Evolutionary conservation across 768 basidiomycete species (phyloP).

Genomic region (Mycena indigotica): DNA sequence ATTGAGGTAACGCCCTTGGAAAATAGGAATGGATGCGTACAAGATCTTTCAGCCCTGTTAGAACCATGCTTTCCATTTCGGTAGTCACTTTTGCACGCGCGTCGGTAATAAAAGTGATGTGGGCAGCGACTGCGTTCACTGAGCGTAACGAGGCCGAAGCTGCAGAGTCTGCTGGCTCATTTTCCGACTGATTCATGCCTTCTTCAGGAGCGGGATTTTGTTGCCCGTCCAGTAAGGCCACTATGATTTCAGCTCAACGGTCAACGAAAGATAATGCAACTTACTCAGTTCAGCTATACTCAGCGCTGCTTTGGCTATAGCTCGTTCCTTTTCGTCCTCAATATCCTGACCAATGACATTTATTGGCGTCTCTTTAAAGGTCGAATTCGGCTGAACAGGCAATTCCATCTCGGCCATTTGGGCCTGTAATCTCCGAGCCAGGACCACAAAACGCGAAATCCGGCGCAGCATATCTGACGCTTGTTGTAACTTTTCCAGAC

Average conservation of each 20-base stretch:
- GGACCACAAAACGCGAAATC: slow-evolving; percentile 79
- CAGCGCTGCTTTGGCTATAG: slow-evolving; percentile 91
- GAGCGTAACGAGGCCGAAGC: slow-evolving; percentile 63
- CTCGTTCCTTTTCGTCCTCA: slow-evolving; percentile 83
- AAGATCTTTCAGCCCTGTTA: slow-evolving; percentile 72
- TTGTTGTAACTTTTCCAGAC: slow-evolving; percentile 78
- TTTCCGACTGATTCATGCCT: slow-evolving; percentile 16
- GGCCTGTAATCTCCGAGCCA: slow-evolving; percentile 77
- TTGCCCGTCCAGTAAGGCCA: slow-evolving; percentile 52
- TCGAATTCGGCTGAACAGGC: slow-evolving; percentile 23
- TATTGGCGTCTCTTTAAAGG: slow-evolving; percentile 7
- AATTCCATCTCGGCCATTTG: slow-evolving; percentile 78
- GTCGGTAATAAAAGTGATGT: slow-evolving; percentile 72
- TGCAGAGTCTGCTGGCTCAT: slow-evolving; percentile 23
- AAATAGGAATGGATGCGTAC: slow-evolving; percentile 46
- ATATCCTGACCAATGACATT: slow-evolving; percentile 35
- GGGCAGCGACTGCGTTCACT: slow-evolving; percentile 68
- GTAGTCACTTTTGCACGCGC: slow-evolving; percentile 69
- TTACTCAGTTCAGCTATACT: slow-evolving; percentile 88
- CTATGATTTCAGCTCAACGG: slow-evolving; percentile 34
- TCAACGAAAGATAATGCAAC: slow-evolving; percentile 28
- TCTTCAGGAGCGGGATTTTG: slow-evolving; percentile 4
- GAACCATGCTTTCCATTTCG: slow-evolving; percentile 92
- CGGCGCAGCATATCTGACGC: slow-evolving; percentile 85
- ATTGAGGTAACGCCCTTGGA: slow-evolving; percentile 8